Base-by-base conservation (phyloP, 1,284 basidiomycete species). In the Schizophyllum commune region DNA sequence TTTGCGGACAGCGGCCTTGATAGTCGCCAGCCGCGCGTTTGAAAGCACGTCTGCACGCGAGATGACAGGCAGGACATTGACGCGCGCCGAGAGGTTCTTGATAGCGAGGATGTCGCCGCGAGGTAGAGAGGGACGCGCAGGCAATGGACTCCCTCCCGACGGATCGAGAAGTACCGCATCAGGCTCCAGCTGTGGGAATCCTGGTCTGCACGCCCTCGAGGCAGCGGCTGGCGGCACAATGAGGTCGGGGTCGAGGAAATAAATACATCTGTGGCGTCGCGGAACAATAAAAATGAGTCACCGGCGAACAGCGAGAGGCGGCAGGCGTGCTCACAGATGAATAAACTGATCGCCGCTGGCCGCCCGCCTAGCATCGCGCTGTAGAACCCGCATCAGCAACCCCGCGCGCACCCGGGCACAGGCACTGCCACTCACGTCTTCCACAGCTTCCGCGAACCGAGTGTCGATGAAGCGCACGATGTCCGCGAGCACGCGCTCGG, bases 1-100 rank as follows among this genome's bases (percentile, higher is more conserved):
- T 67, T 84, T 76, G 66, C 89, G 83, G 68, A 93, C 81, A 63
- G 88, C 91, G 68, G 85, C 74, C 73, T 92, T 91, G 72, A 92
- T 82, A 61, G 83, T 83, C 55, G 83, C 81, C 59, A 93, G 81
- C 62, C 88, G 84, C 69, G 97, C 94, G 73, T 95, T 95, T 58
- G 94, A 94, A 68, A 98, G 82, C 60, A 89, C 88, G 77, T 98
- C 96, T 55, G 93, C 89, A 69, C 94, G 89, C 65, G 94, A 92
- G 68, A 98, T 90, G 68, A 98, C 92, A 61, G 96, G 95, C 66
- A 98, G 90, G 61, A 98, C 86, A 76, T 98, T 98, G 75, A 97
- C 94, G 70, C 94, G 89, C 67, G 86, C 84, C 71, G 94, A 95
- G 66, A 98, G 80, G 58, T 91, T 84, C 68, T 91, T 86, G 78